Evolutionary conservation across 495 filamentous ascomycete genomes (phyloP), one percentile per base, ranked within the genome.

Genomic region (Penicillium malachiteum): DNA sequence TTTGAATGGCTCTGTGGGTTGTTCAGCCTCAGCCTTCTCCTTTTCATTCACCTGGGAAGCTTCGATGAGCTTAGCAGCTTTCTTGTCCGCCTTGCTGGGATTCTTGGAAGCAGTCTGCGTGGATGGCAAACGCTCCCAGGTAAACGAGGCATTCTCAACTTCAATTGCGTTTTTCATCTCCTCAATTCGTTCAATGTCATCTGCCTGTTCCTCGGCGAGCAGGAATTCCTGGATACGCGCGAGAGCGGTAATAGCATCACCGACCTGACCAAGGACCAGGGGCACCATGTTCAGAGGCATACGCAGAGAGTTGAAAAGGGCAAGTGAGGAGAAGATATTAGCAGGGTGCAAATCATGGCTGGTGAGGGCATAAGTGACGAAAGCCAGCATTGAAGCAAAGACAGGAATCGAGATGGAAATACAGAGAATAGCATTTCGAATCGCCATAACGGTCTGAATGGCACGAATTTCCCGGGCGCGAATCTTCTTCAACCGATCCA

Each of bases 301-400:
- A 14, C 93, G 86, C 39, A 98, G 78, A 5, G 85, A 84, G 63
- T 97, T 98, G 79, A 97, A 98, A 18, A 97, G 73, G 1, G 92
- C 93, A 32, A 97, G 76, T 0, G 94, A 96, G 0, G 92, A 96
- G 74, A 98, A 98, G 45, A 97, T 80, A 14, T 84, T 77, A 0
- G 92, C 91, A 0, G 93, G 86, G 13, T 84, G 71, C 10, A 96
- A 79, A 11, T 63, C 66, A 60, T 93, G 87, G 35, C 85, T 75
- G 2, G 91, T 85, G 30, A 96, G 77, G 1, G 89, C 87, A 66
- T 90, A 97, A 5, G 91, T 95, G 69, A 98, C 92, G 72, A 98
- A 98, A 2, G 92, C 81, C 32, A 97, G 71, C 91, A 97, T 96
- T 7, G 92, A 93, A 4, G 92, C 92, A 62, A 96, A 96, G 38